Conservation (phyloP, 2,329 filamentous ascomycete genomes). For the Diaporthe caulivora region DNA sequence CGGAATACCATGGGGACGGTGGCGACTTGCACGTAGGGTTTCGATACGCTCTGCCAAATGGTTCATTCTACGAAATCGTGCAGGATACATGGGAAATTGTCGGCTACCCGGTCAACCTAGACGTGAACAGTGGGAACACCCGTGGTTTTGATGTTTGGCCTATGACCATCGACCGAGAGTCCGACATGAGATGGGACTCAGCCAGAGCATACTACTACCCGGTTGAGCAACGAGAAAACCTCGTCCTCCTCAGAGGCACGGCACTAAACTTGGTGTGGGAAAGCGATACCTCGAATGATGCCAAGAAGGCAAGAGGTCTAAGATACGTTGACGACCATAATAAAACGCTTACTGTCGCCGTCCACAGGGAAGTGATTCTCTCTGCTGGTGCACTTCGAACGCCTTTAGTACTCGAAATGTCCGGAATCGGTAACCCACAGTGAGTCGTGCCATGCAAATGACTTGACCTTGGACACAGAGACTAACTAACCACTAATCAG, state of each 20-base stretch:
- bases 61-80: constrained; percentile 46
- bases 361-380: constrained; percentile 60
- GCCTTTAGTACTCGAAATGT: constrained; percentile 65
- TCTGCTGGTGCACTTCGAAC: constrained; percentile 64
- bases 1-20: constrained; percentile 49
- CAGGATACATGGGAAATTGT: constrained; percentile 50
- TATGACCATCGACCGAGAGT: constrained; percentile 53
- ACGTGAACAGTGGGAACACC: constrained; percentile 55
- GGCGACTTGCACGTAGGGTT: constrained; percentile 55
- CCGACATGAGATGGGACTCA: constrained; percentile 54
- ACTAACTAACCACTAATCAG: no score
- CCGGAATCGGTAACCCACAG: constrained; percentile 61
- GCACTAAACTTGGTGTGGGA: constrained; percentile 37
- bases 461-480: no score
- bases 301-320: constrained; percentile 48
- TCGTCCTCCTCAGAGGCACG: constrained; percentile 54
- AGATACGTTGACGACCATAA: constrained; percentile 54
- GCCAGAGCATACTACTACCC: constrained; percentile 57
- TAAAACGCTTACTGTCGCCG: constrained; percentile 49
- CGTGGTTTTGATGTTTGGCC: constrained; percentile 54
- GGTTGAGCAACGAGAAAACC: constrained; percentile 52
- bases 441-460: no score
- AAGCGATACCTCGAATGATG: constrained; percentile 48
- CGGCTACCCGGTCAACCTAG: constrained; percentile 50
- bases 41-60: constrained; percentile 50